Evolutionary conservation across 352 stramenopile species (phyloP).

Genomic region (Phytopythium montanum): DNA sequence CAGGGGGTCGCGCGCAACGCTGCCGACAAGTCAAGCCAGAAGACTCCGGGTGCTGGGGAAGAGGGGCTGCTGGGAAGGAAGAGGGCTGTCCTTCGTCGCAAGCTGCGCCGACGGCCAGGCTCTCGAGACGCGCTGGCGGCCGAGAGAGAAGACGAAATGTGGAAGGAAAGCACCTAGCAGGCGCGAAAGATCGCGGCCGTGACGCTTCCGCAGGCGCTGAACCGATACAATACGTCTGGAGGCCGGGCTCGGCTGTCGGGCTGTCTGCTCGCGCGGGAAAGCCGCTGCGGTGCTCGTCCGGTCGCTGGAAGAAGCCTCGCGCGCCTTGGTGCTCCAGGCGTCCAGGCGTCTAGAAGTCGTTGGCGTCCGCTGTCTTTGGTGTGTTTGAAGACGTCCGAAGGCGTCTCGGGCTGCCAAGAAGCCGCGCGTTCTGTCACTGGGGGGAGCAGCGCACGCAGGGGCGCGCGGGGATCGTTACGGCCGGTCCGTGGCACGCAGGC

Average conservation of each 20-base stretch:
- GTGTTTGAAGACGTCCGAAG: no score
- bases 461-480: neutral
- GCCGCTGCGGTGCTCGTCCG: neutral
- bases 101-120: neutral
- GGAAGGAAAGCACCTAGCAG: neutral
- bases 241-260: no score
- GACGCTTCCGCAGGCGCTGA: neutral
- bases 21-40: neutral
- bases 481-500: neutral
- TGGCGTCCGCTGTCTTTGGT: no score
- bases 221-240: no score
- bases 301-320: neutral
- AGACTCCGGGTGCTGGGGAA: neutral
- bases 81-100: no score
- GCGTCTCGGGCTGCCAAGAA: neutral
- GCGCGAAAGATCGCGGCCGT: conserved; percentile 5
- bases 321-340: no score
- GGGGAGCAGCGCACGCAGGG: neutral
- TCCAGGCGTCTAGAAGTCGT: no score
- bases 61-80: neutral
- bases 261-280: no score
- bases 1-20: neutral
- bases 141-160: neutral
- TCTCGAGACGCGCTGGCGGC: neutral
- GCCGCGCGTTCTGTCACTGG: neutral